Evolutionary conservation across 495 filamentous ascomycete genomes (phyloP).

Genomic region (Tetracladium setigerum): DNA sequence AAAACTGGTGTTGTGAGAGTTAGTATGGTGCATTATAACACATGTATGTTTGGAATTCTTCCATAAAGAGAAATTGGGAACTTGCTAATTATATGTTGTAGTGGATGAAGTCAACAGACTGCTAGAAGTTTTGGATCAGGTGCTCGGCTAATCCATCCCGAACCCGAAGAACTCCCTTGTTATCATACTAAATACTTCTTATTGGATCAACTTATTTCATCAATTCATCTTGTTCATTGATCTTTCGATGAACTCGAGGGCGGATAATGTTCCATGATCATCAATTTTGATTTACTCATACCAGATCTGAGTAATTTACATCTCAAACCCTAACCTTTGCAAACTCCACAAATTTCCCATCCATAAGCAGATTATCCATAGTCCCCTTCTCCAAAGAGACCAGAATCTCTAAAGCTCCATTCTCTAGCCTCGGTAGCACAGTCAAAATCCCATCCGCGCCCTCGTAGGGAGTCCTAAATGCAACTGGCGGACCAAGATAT

Average conservation of each 20-base stretch:
- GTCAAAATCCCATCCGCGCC: conserved; percentile 7
- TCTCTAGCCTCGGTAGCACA: conserved; percentile 5
- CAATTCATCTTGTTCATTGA: too few species aligned
- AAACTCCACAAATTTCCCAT: not conserved
- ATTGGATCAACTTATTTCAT: too few species aligned
- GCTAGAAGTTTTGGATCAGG: conserved; percentile 39
- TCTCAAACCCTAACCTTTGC: conserved; percentile 3
- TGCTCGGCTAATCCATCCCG: too few species aligned
- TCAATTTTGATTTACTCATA: too few species aligned
- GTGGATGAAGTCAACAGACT: conserved; percentile 49
- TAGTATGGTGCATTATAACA: conserved; percentile 71
- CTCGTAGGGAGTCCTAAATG: conserved; percentile 5
- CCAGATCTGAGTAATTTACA: too few species aligned
- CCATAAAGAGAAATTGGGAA: not conserved
- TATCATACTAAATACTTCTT: too few species aligned
- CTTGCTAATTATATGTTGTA: conserved; percentile 23
- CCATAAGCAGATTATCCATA: conserved; percentile 8
- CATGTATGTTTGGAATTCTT: conserved; percentile 40
- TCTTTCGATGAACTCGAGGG: too few species aligned
- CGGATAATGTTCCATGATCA: too few species aligned
- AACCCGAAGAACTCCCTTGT: too few species aligned
- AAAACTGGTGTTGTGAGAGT: conserved; percentile 60
- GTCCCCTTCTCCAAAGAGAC: not conserved
- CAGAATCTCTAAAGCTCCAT: conserved; percentile 11
- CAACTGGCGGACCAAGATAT: not conserved